These are phyloP conservation scores for Zygotorulaspora mrakii DNA, from an alignment of 1,139 yeast genomes.

Conservation along the genomic window DNA sequence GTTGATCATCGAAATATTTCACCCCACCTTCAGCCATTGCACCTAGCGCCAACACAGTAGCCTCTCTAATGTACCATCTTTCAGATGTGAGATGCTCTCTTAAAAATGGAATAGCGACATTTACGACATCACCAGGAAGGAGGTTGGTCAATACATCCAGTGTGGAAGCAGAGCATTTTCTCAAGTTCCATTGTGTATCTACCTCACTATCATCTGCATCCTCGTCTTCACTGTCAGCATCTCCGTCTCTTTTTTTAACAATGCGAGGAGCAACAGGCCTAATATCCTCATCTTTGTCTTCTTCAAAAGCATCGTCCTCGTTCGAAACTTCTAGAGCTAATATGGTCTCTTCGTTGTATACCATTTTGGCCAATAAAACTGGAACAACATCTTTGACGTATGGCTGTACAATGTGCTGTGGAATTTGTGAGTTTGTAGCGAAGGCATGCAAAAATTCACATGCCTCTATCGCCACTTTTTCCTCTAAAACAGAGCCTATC, in stretches of 20 bases:
- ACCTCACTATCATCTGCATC: slow-evolving; percentile 38
- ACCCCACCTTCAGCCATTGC: slow-evolving; percentile 90
- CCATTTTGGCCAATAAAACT: slow-evolving; percentile 75
- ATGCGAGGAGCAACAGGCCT: slow-evolving; percentile 72
- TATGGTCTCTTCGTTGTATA: slow-evolving; percentile 78
- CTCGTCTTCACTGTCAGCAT: slow-evolving; percentile 33
- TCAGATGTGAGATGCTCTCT: slow-evolving; percentile 64
- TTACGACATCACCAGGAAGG: slow-evolving; percentile 64
- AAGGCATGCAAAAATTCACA: slow-evolving; percentile 84
- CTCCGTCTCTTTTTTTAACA: slow-evolving; percentile 46
- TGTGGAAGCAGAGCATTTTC: slow-evolving; percentile 94
- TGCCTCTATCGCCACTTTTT: slow-evolving; percentile 82
- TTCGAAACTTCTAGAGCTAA: slow-evolving; percentile 62
- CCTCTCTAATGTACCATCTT: slow-evolving; percentile 88
- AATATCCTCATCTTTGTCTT: slow-evolving; percentile 83
- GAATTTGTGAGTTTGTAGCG: slow-evolving; percentile 57
- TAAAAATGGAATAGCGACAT: slow-evolving; percentile 67
- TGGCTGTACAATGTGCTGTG: slow-evolving; percentile 50
- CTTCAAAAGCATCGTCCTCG: slow-evolving; percentile 61
- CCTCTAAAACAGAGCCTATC: slow-evolving; percentile 54
- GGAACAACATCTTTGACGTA: slow-evolving; percentile 66
- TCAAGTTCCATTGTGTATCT: slow-evolving; percentile 74
- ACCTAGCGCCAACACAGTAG: slow-evolving; percentile 90
- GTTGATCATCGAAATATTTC: slow-evolving; percentile 62
- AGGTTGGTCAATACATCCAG: slow-evolving; percentile 73